Base-by-base conservation (phyloP, 139 green algal species). In the Chlamydomonas sp. region DNA sequence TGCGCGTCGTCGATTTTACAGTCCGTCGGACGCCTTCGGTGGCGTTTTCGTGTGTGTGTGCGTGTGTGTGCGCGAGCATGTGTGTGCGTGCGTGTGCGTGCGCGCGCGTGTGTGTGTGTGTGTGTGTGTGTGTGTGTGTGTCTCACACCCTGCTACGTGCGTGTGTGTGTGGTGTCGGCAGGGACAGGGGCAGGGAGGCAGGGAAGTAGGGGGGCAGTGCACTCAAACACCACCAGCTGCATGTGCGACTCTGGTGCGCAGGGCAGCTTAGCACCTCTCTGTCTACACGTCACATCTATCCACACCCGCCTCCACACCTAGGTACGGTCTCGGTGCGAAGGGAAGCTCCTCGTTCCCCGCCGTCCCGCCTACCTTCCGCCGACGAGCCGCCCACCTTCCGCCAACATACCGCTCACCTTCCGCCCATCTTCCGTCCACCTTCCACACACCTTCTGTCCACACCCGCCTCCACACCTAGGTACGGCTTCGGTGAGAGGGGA, bases 331-430 rank as follows among this genome's bases (percentile, higher is more conserved):
- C 58, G 79, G 82, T 4, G 61, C 58, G 10, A 26, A 69, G 35
- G 90, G 90, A 33, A 90, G 68, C 74, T 96, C 94, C 75, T 90
- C 81, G 5, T 96, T 94, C 66, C 90, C 90, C 2, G 72, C 68
- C 4, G 87, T 96, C 43, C 87, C 89, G 1, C 86, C 87, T 6
- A 36, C 74, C 54, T n/a, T n/a, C n/a, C n/a, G n/a, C n/a, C n/a
- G n/a, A n/a, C n/a, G n/a, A n/a, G n/a, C n/a, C n/a, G n/a, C n/a
- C n/a, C n/a, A n/a, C n/a, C n/a, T n/a, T n/a, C n/a, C n/a, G n/a
- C n/a, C n/a, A n/a, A n/a, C n/a, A n/a, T n/a, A n/a, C n/a, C n/a
- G n/a, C n/a, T n/a, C n/a, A n/a, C n/a, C n/a, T n/a, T n/a, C n/a
- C n/a, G n/a, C n/a, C n/a, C n/a, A n/a, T 50, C 13, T 50, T 50